These are phyloP conservation scores for Ilyonectria robusta DNA, from an alignment of 2,329 filamentous ascomycete species.

Conservation along the genomic window DNA sequence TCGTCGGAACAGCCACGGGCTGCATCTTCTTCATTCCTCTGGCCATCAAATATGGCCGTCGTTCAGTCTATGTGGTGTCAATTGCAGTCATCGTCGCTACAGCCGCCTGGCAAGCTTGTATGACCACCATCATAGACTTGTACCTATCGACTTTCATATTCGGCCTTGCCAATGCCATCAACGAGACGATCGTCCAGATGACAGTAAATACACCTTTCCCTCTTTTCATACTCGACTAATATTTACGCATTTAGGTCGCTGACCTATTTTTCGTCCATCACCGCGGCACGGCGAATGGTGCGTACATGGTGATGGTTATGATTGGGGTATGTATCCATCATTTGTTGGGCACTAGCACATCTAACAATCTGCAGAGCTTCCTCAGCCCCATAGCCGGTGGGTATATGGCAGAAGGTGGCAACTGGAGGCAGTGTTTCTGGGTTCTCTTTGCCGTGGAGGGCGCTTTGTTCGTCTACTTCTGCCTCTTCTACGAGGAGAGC, in stretches of 20 bases:
- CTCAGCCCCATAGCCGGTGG: slow-evolving; percentile 50
- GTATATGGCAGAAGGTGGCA: slow-evolving; percentile 40
- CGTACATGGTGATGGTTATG: slow-evolving; percentile 48
- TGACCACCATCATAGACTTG: slow-evolving; percentile 38
- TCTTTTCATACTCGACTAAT: neutral
- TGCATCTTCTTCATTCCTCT: slow-evolving; percentile 52
- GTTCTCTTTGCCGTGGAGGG: slow-evolving; percentile 36
- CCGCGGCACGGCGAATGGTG: slow-evolving; percentile 45
- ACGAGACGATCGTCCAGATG: slow-evolving; percentile 55
- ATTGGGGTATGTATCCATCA: slow-evolving; percentile 38
- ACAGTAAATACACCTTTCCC: slow-evolving; percentile 38
- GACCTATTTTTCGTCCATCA: slow-evolving; percentile 51
- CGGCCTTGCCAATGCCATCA: slow-evolving; percentile 53
- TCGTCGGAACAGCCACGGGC: slow-evolving; percentile 46
- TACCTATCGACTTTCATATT: slow-evolving; percentile 44
- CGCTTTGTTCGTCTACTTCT: slow-evolving; percentile 29
- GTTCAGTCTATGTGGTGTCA: slow-evolving; percentile 47
- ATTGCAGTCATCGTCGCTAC: slow-evolving; percentile 34
- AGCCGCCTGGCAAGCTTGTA: slow-evolving; percentile 41
- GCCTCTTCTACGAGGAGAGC: slow-evolving; percentile 45
- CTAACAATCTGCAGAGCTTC: slow-evolving; percentile 23
- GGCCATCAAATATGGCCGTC: slow-evolving; percentile 49
- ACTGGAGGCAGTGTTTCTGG: slow-evolving; percentile 48
- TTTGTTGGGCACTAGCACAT: neutral
- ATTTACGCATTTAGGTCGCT: slow-evolving; percentile 33